A percentile compares a stretch with the other conserved stretches of the same genome.
phyloP scores from a whole-genome alignment of 1,284 basidiomycete species.

The Neotropicomus parvogracilis region DNA sequence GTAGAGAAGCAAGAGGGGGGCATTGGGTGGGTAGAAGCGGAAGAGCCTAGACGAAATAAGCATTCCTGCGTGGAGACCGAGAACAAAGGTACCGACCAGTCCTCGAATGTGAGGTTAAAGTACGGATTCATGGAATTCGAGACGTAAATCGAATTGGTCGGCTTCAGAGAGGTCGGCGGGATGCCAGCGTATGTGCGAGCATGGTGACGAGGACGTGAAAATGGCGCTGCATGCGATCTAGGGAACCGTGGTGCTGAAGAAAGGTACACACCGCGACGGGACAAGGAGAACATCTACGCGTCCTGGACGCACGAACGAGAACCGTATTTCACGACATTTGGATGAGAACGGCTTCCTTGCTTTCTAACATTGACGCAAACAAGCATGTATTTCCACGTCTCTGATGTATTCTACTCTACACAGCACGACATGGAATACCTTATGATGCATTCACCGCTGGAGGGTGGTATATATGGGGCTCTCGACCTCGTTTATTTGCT shows the following conservation, averaged over 20 bases:
- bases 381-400: background rate
- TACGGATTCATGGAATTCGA: constrained; percentile 84
- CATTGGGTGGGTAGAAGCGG: constrained; percentile 60
- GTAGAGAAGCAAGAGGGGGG: constrained; percentile 84
- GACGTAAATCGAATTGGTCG: constrained; percentile 66
- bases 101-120: constrained; percentile 93
- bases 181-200: constrained; percentile 16
- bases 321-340: background rate
- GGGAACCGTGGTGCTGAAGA: background rate
- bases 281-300: constrained; percentile 22
- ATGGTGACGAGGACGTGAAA: background rate
- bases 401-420: constrained; percentile 26
- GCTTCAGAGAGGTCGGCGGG: constrained; percentile 25
- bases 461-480: constrained; percentile 77
- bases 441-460: constrained; percentile 54
- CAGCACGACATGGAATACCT: constrained; percentile 4
- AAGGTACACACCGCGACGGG: constrained; percentile 11
- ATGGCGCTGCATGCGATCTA: background rate
- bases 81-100: constrained; percentile 61
- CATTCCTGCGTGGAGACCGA: background rate
- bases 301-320: background rate
- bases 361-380: background rate
- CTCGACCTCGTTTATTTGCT: constrained; percentile 87
- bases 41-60: constrained; percentile 66
- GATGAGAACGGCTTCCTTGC: background rate